Base-by-base conservation (phyloP, 108 stramenopile species). In the Skeletonema marinoi region DNA sequence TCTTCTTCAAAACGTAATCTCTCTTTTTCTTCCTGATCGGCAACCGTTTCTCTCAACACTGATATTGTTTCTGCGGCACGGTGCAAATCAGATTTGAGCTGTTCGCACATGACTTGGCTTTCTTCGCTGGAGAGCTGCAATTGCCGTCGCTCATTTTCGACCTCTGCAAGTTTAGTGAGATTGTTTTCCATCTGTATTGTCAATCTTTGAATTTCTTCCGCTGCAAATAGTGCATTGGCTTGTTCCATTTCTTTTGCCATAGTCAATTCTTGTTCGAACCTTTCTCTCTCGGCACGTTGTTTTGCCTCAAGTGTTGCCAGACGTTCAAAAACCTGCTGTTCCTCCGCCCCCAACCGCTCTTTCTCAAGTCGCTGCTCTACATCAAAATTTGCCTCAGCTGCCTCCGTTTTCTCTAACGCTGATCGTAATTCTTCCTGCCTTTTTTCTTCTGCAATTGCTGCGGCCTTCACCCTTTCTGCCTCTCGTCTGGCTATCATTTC, bases 41-140 rank as follows among this genome's bases (percentile, higher is more conserved):
- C 81, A 17, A 68, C 60, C 0, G 33, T 48, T 66, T 66, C 75
- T 31, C 71, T 58, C 13, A 82, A 65, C 17, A 63, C 61, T 5
- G 81, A 66, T 50, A 82, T 82, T 42, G 81, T 68, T 68, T 82
- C 81, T 16, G 81, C 81, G 30, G 81, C 81, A 38, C 81, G 75
- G 39, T 82, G 81, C 31, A 82, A 56, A 50, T 82, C 81, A 60
- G 59, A 62, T 69, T 66, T 67, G 31, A 82, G 74, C 39, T 82
- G 81, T 29, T 72, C 66, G 39, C 70, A 67, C 13, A 51, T 56
- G 2, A 35, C 14, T 44, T 77, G 71, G 21, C 76, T 36, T 39
- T 82, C 71, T 56, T 82, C 54, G 32, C 75, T 82, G 36, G 66
- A 73, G 25, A 21, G 25, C 69, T 77, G 60, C 14, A 76, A 71